Conservation (phyloP, 495 filamentous ascomycete genomes). For the Aspergillus saccharolyticus region DNA sequence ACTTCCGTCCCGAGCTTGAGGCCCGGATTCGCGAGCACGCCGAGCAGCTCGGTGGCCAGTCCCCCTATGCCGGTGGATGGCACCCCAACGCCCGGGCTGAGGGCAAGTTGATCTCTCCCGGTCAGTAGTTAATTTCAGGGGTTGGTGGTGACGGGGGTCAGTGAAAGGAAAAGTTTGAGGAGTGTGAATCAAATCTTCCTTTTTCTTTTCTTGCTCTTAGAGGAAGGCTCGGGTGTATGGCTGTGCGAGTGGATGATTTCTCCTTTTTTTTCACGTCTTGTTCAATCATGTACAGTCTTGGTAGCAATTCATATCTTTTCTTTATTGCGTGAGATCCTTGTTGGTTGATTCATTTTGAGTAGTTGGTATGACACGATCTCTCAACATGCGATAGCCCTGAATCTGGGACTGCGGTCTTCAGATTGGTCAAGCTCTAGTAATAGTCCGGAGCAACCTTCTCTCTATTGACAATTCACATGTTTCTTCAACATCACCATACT, state of each 20-base stretch:
- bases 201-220: constrained; percentile 4
- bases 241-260: neutral
- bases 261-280: constrained; percentile 4
- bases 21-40: constrained; percentile 74
- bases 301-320: constrained; percentile 23
- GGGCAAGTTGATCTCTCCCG: constrained; percentile 82
- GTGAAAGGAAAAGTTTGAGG: neutral
- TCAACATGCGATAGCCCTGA: too few species aligned
- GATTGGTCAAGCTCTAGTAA: too few species aligned
- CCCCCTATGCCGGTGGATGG: constrained; percentile 85
- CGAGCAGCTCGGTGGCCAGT: constrained; percentile 57
- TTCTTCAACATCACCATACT: too few species aligned
- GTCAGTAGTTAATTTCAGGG: constrained; percentile 41
- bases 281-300: constrained; percentile 27
- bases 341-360: too few species aligned
- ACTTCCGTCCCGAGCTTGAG: constrained; percentile 95
- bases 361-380: too few species aligned
- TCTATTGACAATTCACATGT: too few species aligned
- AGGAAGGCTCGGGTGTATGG: neutral
- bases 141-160: constrained; percentile 1
- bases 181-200: neutral
- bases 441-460: too few species aligned
- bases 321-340: constrained; percentile 8
- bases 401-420: too few species aligned
- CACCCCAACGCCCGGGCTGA: constrained; percentile 65